phyloP scores from a whole-genome alignment of 177 flowering plant species.

The Vitis hybrid region DNA sequence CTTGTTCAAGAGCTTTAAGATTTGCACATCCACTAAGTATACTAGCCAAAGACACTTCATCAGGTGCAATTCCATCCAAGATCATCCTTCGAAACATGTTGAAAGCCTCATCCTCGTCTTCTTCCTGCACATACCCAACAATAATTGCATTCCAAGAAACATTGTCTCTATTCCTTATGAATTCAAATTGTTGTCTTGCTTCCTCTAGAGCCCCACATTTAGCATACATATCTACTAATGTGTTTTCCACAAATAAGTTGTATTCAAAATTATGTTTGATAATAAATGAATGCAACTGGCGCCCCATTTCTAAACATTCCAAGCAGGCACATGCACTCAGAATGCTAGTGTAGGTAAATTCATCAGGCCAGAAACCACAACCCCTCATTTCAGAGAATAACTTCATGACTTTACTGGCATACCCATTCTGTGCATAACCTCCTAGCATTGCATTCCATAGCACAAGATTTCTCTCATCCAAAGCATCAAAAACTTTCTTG shows the following conservation, averaged over 20 bases:
- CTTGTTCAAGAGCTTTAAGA: slow-evolving; percentile 46
- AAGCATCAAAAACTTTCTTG: slow-evolving; percentile 51
- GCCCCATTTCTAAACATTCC: slow-evolving; percentile 44
- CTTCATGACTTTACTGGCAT: slow-evolving; percentile 46
- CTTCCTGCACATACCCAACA: slow-evolving; percentile 69
- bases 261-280: slow-evolving; percentile 51
- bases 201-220: slow-evolving; percentile 62
- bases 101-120: slow-evolving; percentile 62
- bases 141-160: slow-evolving; percentile 91
- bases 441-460: slow-evolving; percentile 83
- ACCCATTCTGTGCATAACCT: slow-evolving; percentile 66
- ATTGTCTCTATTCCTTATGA: slow-evolving; percentile 47
- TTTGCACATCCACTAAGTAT: slow-evolving; percentile 77
- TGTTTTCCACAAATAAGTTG: slow-evolving; percentile 73
- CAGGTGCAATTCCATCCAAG: slow-evolving; percentile 48
- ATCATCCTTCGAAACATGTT: slow-evolving; percentile 57
- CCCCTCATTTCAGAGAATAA: slow-evolving; percentile 50
- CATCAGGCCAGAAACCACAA: slow-evolving; percentile 59
- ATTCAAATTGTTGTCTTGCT: slow-evolving; percentile 65
- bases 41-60: slow-evolving; percentile 77
- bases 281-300: slow-evolving; percentile 66
- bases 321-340: slow-evolving; percentile 69
- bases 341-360: slow-evolving; percentile 72
- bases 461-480: slow-evolving; percentile 63
- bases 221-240: slow-evolving; percentile 86